A percentile compares a stretch with the other conserved stretches of the same genome.
Evolutionary conservation across 768 basidiomycete species (phyloP).

Genomic region (Suillus subalutaceus): DNA sequence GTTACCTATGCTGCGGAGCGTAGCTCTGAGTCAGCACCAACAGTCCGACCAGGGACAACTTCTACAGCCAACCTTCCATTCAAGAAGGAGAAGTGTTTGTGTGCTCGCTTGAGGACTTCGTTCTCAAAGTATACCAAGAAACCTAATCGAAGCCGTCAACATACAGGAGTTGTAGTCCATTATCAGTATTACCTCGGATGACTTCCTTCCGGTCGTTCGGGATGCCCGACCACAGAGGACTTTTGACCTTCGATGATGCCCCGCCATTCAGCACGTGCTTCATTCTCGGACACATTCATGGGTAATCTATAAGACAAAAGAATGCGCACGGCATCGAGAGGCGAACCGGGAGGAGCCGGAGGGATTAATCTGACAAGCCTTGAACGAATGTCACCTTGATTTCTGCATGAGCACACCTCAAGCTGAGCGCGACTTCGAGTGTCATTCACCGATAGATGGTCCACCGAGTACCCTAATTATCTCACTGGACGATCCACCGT

Average conservation of each 20-base stretch:
- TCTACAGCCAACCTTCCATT: conserved; percentile 69
- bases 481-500: conserved; percentile 94
- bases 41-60: not conserved
- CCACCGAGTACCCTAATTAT: conserved; percentile 90
- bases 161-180: not conserved
- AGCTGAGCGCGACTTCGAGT: conserved; percentile 10
- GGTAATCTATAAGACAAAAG: conserved; percentile 84
- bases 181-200: conserved; percentile 64
- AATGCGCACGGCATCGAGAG: conserved; percentile 71
- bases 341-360: conserved; percentile 54
- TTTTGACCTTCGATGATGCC: conserved; percentile 89
- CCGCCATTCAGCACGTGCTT: conserved; percentile 89
- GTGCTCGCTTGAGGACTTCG: conserved; percentile 83
- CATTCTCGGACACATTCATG: conserved; percentile 61
- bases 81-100: conserved; percentile 92
- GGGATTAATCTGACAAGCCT: conserved; percentile 89
- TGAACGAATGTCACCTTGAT: conserved; percentile 83
- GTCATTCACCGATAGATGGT: conserved; percentile 70
- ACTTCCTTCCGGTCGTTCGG: conserved; percentile 90
- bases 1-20: conserved; percentile 70
- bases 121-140: conserved; percentile 93
- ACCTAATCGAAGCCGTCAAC: conserved; percentile 45
- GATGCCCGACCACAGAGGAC: conserved; percentile 80
- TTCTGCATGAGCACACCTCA: conserved; percentile 12
- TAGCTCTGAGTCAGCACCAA: conserved; percentile 4